These are phyloP conservation scores for Alternaria triticimaculans DNA, from an alignment of 2,329 filamentous ascomycete genomes.

Conservation along the genomic window DNA sequence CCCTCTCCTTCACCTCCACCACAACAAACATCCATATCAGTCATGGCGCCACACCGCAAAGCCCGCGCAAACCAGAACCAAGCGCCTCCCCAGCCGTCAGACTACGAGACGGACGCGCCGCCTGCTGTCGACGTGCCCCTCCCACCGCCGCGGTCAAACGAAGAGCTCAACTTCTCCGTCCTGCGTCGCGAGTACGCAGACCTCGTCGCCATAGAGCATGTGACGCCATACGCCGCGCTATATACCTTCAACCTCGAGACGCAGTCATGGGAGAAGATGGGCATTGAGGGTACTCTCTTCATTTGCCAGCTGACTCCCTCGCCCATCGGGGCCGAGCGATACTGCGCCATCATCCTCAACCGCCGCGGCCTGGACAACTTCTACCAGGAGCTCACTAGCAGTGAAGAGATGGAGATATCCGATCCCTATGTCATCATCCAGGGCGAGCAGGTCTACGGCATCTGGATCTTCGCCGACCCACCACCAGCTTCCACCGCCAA, in stretches of 20 bases:
- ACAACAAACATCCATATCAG: conserved; percentile 2
- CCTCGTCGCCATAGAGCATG: conserved; percentile 75
- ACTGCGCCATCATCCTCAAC: conserved; percentile 56
- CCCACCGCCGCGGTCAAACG: conserved; percentile 70
- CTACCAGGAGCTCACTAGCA: conserved; percentile 50
- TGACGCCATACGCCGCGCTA: conserved; percentile 84
- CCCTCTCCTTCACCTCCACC: neutral
- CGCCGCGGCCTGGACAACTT: conserved; percentile 58
- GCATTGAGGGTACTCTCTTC: conserved; percentile 87
- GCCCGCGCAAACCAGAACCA: conserved; percentile 37
- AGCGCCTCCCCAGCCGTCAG: conserved; percentile 57
- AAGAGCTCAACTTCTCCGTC: conserved; percentile 85
- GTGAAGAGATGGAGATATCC: conserved; percentile 55
- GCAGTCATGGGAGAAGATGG: conserved; percentile 81
- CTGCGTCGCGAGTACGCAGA: conserved; percentile 80
- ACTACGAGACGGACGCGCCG: conserved; percentile 59
- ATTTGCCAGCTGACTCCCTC: conserved; percentile 68
- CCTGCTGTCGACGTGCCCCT: conserved; percentile 48
- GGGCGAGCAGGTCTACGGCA: conserved; percentile 60
- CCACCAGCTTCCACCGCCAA: conserved; percentile 62
- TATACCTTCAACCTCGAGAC: conserved; percentile 76
- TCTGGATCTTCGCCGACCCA: conserved; percentile 70
- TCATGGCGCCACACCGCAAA: conserved; percentile 43
- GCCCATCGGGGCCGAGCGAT: conserved; percentile 49
- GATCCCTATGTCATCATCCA: conserved; percentile 67